Percentiles rank a stretch among this genome's conserved stretches.
These are phyloP conservation scores for Rostrohypoxylon terebratum DNA, from an alignment of 495 filamentous ascomycete genomes.

Conservation along the genomic window DNA sequence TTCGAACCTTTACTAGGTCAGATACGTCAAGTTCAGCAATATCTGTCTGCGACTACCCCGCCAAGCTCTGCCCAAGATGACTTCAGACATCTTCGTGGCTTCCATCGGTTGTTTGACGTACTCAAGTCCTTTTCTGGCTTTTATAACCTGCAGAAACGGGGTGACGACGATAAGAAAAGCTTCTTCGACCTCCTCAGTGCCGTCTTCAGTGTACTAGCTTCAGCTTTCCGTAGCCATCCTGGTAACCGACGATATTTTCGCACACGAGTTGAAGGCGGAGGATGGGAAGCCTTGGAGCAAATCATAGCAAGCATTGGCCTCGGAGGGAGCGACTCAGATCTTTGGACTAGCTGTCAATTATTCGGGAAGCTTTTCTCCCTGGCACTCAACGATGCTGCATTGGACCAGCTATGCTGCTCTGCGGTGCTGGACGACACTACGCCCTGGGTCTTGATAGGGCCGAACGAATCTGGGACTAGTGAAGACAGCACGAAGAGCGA, in stretches of 20 bases:
- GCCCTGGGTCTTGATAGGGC: constrained; percentile 51
- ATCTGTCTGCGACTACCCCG: constrained; percentile 59
- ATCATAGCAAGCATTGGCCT: constrained; percentile 70
- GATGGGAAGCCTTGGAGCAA: constrained; percentile 80
- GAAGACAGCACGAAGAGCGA: constrained; percentile 39
- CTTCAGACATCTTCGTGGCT: constrained; percentile 85
- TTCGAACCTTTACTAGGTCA: constrained; percentile 56
- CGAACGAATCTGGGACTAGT: constrained; percentile 43
- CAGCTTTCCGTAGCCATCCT: constrained; percentile 80
- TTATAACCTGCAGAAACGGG: constrained; percentile 73
- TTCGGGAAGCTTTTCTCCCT: constrained; percentile 89
- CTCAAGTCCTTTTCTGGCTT: constrained; percentile 75
- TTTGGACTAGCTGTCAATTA: constrained; percentile 75
- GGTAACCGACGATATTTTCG: constrained; percentile 91
- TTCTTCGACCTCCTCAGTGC: constrained; percentile 78
- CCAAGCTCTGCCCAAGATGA: constrained; percentile 71
- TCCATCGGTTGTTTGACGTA: constrained; percentile 76
- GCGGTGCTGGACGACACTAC: constrained; percentile 47
- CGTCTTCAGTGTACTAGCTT: constrained; percentile 76
- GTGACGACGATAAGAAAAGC: constrained; percentile 67
- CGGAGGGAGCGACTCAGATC: constrained; percentile 67
- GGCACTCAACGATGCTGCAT: constrained; percentile 78
- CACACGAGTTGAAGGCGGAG: constrained; percentile 75
- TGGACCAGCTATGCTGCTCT: constrained; percentile 64
- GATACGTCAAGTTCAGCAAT: constrained; percentile 58